Evolutionary conservation across 495 filamentous ascomycete genomes (phyloP).

Genomic region (Aspergillus ostianus): DNA sequence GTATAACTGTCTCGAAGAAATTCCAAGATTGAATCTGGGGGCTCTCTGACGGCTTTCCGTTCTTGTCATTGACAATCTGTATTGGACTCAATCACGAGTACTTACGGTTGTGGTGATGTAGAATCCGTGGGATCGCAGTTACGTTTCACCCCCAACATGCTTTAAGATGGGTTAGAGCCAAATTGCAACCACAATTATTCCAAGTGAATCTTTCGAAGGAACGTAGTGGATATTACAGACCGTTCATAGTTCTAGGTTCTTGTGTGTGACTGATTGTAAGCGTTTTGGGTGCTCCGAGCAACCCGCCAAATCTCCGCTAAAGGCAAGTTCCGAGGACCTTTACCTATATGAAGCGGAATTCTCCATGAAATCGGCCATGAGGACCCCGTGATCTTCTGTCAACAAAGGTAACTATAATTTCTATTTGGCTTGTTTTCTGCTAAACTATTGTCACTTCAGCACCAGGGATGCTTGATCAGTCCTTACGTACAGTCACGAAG

Average conservation of each 20-base stretch:
- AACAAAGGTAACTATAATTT: no score
- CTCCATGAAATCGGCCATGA: no score
- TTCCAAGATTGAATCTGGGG: conserved; percentile 27
- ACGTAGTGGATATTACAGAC: background rate
- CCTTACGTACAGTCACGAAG: no score
- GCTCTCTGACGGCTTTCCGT: conserved; percentile 28
- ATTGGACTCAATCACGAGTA: conserved; percentile 26
- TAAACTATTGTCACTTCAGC: no score
- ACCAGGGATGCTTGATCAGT: no score
- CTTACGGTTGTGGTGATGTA: conserved; percentile 18
- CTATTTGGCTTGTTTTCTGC: no score
- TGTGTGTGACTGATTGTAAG: no score
- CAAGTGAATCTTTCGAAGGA: background rate
- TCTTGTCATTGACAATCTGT: conserved; percentile 14
- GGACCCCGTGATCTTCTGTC: no score
- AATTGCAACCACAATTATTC: background rate
- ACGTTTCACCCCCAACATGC: conserved; percentile 31
- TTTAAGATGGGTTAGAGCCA: background rate
- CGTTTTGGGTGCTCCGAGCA: no score
- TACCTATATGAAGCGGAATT: no score
- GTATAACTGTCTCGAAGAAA: conserved; percentile 15
- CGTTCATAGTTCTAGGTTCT: background rate
- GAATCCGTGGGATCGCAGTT: conserved; percentile 21
- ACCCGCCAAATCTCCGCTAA: no score
- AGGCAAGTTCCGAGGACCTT: no score